These are phyloP conservation scores for Linum usitatissimum DNA, from an alignment of 345 rosid genomes.

Conservation along the genomic window DNA sequence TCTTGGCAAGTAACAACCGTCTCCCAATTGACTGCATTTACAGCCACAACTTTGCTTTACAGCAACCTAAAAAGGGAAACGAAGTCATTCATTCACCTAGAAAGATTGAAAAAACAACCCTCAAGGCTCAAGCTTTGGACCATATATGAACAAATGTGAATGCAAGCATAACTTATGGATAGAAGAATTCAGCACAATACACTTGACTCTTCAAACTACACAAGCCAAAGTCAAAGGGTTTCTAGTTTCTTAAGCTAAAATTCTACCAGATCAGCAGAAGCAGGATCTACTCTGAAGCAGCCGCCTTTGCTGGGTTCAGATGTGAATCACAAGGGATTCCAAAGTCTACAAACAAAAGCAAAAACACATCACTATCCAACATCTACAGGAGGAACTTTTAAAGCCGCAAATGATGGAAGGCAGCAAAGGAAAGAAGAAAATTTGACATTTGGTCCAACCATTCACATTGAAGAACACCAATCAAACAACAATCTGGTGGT, in stretches of 20 bases:
- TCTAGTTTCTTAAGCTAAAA: no score
- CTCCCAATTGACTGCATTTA: slow-evolving; percentile 40
- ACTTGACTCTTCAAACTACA: neutral
- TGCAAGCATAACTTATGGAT: neutral
- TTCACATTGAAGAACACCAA: slow-evolving; percentile 23
- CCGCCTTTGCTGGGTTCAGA: slow-evolving; percentile 13
- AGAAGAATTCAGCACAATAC: neutral
- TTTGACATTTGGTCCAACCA: slow-evolving; percentile 11
- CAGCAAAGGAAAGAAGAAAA: neutral
- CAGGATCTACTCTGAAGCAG: slow-evolving; percentile 12
- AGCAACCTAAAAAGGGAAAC: slow-evolving; percentile 8
- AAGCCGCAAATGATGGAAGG: slow-evolving; percentile 15
- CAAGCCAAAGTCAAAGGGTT: neutral
- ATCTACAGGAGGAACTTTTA: neutral
- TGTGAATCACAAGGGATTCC: slow-evolving; percentile 9
- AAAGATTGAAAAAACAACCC: neutral
- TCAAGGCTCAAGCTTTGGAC: neutral
- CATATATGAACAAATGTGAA: neutral
- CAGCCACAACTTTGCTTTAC: slow-evolving; percentile 13
- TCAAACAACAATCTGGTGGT: slow-evolving; percentile 4
- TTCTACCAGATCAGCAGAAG: slow-evolving; percentile 15
- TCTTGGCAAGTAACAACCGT: neutral
- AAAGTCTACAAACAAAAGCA: slow-evolving; percentile 7
- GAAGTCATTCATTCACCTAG: neutral
- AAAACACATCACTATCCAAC: slow-evolving; percentile 11